A percentile compares a stretch with the other conserved stretches of the same genome.
Evolutionary conservation across 805 yeast species (phyloP).

Genomic region (Starmera pachycereana): DNA sequence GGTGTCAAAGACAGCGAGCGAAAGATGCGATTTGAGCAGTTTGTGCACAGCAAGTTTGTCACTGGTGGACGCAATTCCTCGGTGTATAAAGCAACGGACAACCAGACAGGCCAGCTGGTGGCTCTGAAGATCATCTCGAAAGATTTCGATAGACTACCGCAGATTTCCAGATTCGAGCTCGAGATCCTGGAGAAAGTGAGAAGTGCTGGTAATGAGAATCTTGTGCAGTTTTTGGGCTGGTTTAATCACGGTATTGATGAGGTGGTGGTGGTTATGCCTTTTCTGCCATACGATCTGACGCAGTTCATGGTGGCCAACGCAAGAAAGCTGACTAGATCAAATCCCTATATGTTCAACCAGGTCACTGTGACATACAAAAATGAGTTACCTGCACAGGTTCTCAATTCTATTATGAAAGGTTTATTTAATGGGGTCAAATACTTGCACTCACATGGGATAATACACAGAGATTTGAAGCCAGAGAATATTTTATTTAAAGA

Average conservation of each 20-base stretch:
- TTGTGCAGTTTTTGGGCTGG: slow-evolving; percentile 16
- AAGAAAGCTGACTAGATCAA: slow-evolving; percentile 20
- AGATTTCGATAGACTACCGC: slow-evolving; percentile 45
- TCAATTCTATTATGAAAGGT: slow-evolving; percentile 24
- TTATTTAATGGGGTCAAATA: slow-evolving; percentile 40
- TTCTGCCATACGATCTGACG: slow-evolving; percentile 25
- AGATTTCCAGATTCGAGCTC: slow-evolving; percentile 36
- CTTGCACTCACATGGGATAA: slow-evolving; percentile 64
- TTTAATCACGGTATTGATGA: slow-evolving; percentile 21
- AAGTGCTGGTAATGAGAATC: slow-evolving; percentile 5
- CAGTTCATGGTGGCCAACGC: slow-evolving; percentile 23
- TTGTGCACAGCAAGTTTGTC: slow-evolving; percentile 15
- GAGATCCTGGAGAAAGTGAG: slow-evolving; percentile 21
- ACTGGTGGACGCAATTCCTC: slow-evolving; percentile 36
- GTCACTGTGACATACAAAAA: slow-evolving; percentile 7
- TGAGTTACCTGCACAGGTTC: slow-evolving; percentile 6
- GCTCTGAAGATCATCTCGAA: slow-evolving; percentile 41
- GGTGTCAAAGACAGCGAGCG: too few species aligned
- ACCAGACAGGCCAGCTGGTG: slow-evolving; percentile 8
- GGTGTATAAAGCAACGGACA: slow-evolving; percentile 22
- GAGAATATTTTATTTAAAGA: slow-evolving; percentile 54
- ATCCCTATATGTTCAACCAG: slow-evolving; percentile 20
- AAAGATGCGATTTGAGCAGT: slow-evolving; percentile 1
- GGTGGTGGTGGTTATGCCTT: slow-evolving; percentile 32
- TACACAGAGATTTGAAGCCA: slow-evolving; percentile 90